Evolutionary conservation across 169 alveolate species (phyloP), one percentile per base, ranked within the genome.

Genomic region (Eimeria necatrix): DNA sequence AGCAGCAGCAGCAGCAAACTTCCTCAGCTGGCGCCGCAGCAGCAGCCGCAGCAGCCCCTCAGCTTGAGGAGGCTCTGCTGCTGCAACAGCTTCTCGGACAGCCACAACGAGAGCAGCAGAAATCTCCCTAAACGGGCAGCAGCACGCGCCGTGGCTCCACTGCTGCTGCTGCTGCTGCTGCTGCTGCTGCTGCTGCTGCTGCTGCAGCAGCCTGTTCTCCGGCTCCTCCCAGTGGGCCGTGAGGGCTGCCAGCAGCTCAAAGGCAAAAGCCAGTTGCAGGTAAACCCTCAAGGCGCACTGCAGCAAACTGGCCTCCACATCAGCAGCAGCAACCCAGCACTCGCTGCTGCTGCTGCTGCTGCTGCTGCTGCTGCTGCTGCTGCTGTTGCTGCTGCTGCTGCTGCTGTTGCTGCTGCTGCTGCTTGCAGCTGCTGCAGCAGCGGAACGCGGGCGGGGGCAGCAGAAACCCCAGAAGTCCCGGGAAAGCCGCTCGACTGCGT

Each of bases 401-500:
- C 81, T 71, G 81, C 81, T 71, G 81, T 9, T n/a, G 51, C 81
- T 71, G 81, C 81, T 71, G 81, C 49, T n/a, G 51, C 81, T 71
- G 81, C 81, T 24, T 61, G 73, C 73, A 6, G 73, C 73, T 18
- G 73, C 73, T 6, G 73, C 73, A 7, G 73, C 73, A 7, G 18
- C 22, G 12, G 73, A 4, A 12, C n/a, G 16, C 22, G 81, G 14
- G 22, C n/a, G 73, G 73, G 81, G 53, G 41, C 14, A 4, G 81
- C 81, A 71, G 81, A 71, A 71, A 4, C 49, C 51, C 81, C 81
- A 71, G 41, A 71, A 56, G 64, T 14, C 20, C 20, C 64, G 64
- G 14, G 64, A 14, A 56, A n/a, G n/a, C n/a, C n/a, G n/a, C n/a
- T n/a, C n/a, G n/a, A n/a, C n/a, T n/a, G n/a, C n/a, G n/a, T n/a